These are phyloP conservation scores for Fusarium longipes DNA, from an alignment of 2,329 filamentous ascomycete species.

Conservation along the genomic window DNA sequence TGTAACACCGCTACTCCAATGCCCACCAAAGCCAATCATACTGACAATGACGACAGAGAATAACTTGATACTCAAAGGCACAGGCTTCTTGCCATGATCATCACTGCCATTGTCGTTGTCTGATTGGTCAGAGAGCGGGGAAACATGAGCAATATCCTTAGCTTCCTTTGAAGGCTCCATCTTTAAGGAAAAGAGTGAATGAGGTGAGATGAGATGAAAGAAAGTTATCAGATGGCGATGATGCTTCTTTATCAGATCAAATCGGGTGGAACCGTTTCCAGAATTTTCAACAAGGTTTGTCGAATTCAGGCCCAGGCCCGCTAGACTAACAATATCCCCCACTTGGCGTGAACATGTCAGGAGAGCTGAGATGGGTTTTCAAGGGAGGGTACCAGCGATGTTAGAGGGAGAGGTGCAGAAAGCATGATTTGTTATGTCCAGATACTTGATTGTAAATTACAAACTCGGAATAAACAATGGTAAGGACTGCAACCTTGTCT, in stretches of 20 bases:
- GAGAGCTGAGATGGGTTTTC: neutral
- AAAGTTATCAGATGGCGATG: constrained; percentile 24
- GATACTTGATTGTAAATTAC: too few species aligned
- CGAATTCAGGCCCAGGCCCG: constrained; percentile 2
- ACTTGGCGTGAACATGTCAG: constrained; percentile 3
- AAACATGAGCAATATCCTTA: constrained; percentile 13
- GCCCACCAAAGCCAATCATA: constrained; percentile 68
- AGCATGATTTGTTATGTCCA: too few species aligned
- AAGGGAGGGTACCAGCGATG: neutral
- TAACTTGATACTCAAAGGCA: constrained; percentile 49
- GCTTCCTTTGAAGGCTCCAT: constrained; percentile 26
- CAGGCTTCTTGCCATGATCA: constrained; percentile 37
- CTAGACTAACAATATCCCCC: constrained; percentile 4
- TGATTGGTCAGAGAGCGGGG: constrained; percentile 20
- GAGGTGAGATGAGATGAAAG: constrained; percentile 6
- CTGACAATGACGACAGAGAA: constrained; percentile 61
- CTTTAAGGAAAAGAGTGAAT: neutral
- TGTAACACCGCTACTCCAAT: constrained; percentile 70
- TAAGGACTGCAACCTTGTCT: too few species aligned
- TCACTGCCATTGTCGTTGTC: constrained; percentile 22
- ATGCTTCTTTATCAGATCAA: constrained; percentile 42
- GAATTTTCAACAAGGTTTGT: constrained; percentile 16
- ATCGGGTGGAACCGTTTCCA: constrained; percentile 24
- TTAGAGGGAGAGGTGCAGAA: neutral
- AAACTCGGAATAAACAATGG: too few species aligned